These are phyloP conservation scores for Stygiomarasmius scandens DNA, from an alignment of 1,284 basidiomycete species.

Conservation along the genomic window DNA sequence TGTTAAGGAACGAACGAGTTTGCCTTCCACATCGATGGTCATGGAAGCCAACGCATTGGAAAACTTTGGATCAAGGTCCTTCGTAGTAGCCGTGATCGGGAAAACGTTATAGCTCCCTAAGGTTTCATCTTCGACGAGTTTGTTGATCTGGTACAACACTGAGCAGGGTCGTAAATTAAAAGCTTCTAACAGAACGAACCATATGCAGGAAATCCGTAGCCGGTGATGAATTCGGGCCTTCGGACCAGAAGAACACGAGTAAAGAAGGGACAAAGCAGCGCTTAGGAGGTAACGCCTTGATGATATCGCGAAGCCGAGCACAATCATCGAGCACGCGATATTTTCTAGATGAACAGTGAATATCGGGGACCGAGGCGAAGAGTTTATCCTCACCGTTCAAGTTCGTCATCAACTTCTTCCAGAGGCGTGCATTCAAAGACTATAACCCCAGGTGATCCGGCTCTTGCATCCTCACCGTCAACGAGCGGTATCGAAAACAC, in stretches of 20 bases:
- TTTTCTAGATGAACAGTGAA: constrained; percentile 47
- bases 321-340: constrained; percentile 74
- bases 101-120: constrained; percentile 48
- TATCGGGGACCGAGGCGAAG: constrained; percentile 1
- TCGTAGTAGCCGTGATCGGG: constrained; percentile 49
- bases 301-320: constrained; percentile 62
- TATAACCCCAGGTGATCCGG: constrained; percentile 62
- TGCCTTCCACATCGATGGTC: constrained; percentile 58
- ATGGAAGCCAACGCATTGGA: constrained; percentile 41
- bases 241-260: constrained; percentile 60
- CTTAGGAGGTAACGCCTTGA: constrained; percentile 51
- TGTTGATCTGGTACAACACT: constrained; percentile 41
- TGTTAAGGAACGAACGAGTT: constrained; percentile 48
- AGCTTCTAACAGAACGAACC: constrained; percentile 36
- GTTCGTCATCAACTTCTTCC: constrained; percentile 58
- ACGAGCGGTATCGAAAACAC: constrained; percentile 59
- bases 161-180: constrained; percentile 7
- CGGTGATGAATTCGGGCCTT: constrained; percentile 25
- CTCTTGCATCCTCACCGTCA: constrained; percentile 22
- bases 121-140: constrained; percentile 44
- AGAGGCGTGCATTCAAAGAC: constrained; percentile 72
- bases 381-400: constrained; percentile 55
- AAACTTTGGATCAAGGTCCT: constrained; percentile 60
- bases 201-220: constrained; percentile 50
- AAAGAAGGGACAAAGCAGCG: constrained; percentile 61